phyloP scores from a whole-genome alignment of 495 filamentous ascomycete genomes.

The Aspergillus saccharolyticus region DNA sequence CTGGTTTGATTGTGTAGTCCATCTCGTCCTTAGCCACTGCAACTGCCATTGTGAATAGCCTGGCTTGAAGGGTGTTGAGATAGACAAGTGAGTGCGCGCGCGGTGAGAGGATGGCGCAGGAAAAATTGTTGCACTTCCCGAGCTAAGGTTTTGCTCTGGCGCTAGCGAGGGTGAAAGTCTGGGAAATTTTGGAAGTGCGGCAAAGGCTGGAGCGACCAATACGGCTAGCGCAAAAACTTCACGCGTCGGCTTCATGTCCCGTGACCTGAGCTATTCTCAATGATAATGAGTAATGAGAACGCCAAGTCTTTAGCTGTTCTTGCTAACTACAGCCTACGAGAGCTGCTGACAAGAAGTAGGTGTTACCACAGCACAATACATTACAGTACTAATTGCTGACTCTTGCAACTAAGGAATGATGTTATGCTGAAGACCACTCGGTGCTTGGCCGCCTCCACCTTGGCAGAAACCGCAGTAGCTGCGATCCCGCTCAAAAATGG shows the following conservation, averaged over 20 bases:
- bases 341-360: too few relatives aligned
- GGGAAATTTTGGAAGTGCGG: slow-evolving; percentile 28
- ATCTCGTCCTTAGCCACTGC: slow-evolving; percentile 60
- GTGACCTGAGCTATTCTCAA: slow-evolving; percentile 1
- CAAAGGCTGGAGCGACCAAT: slow-evolving; percentile 18
- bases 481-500: background rate
- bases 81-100: slow-evolving; percentile 15
- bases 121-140: slow-evolving; percentile 22
- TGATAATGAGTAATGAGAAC: background rate
- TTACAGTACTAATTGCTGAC: too few relatives aligned
- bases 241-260: background rate
- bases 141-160: slow-evolving; percentile 23
- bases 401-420: background rate
- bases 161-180: slow-evolving; percentile 24
- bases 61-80: slow-evolving; percentile 23
- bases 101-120: slow-evolving; percentile 17
- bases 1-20: slow-evolving; percentile 85
- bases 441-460: background rate
- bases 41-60: slow-evolving; percentile 46
- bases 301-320: too few relatives aligned
- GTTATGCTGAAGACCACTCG: background rate
- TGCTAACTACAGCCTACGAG: too few relatives aligned
- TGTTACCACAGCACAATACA: too few relatives aligned
- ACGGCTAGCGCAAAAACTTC: slow-evolving; percentile 16
- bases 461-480: background rate